Conservation (phyloP, 2,329 filamentous ascomycete genomes). For the Fusarium palustre region DNA sequence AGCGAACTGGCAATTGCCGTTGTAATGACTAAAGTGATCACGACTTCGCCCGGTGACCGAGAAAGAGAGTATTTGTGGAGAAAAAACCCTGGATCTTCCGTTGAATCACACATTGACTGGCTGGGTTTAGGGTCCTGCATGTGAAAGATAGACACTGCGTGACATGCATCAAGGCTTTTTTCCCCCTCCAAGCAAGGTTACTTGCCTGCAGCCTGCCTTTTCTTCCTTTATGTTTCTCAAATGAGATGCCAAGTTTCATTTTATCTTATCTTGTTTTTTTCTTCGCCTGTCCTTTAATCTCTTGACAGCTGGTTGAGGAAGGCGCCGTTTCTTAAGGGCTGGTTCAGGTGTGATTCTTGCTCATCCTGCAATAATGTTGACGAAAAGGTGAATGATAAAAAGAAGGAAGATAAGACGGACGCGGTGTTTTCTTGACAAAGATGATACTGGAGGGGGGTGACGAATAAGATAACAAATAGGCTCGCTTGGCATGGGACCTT, state of each 20-base stretch:
- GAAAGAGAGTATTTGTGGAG: neutral
- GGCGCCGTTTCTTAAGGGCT: neutral
- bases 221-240: neutral
- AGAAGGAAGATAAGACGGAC: neutral
- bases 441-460: neutral
- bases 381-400: neutral
- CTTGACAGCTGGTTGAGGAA: conserved; percentile 1
- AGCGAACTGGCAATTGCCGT: conserved; percentile 19
- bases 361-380: neutral
- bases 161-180: conserved; percentile 17
- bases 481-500: neutral
- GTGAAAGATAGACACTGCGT: conserved; percentile 20
- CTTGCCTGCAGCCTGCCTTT: neutral
- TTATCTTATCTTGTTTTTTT: conserved; percentile 1
- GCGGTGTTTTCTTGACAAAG: neutral
- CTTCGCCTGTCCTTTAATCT: conserved; percentile 7
- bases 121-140: conserved; percentile 15
- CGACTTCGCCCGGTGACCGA: neutral
- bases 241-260: conserved; percentile 4
- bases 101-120: conserved; percentile 15
- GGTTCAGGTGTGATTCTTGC: conserved; percentile 9
- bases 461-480: neutral
- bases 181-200: neutral
- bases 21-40: conserved; percentile 1
- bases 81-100: neutral